Base-by-base conservation (phyloP, 179 eudicot species). In the Silene coronaria region DNA sequence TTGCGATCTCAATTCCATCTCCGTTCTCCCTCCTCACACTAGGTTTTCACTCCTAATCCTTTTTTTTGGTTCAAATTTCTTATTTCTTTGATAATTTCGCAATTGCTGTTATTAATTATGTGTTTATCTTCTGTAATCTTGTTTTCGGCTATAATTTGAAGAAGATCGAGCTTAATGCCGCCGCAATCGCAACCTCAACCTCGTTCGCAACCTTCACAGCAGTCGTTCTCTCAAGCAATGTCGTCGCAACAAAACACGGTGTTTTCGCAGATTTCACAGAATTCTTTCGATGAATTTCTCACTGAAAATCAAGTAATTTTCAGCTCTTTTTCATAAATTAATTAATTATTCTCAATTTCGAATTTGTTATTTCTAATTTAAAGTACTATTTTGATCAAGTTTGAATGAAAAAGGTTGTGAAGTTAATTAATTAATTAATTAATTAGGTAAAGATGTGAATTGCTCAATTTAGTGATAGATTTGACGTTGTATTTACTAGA, bases 1-100 rank as follows among this genome's bases (percentile, higher is more conserved):
- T 36, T 85, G 90, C 80, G 97, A 95, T 85, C 93, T 95, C 83
- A 92, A 88, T 84, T 92, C 97, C 59, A 91, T 92, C 57, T 95
- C 97, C 28, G 97, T 92, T 82, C 96, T 95, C 59, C 99, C 97
- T 80, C 97, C 91, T 80, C 97, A 84, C 38, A 38, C 89, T 28
- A 92, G 97, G 99, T 92, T 64, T 76, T 71, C n/a, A 45, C 23
- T 58, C 62, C 36, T 65, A 4, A 74, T 26, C 59, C 34, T 9
- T 10, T n/a, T 2, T 19, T 60, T 24, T 70, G 5, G 13, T 53
- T 26, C 70, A 16, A 17, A 45, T 42, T 58, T 75, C 36, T 30
- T 51, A 71, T 62, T 28, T 21, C 57, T 57, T 16, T 12, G 26
- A 24, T 75, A 4, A 6, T 7, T n/a, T 55, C 21, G 8, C 19